phyloP scores from a whole-genome alignment of 495 filamentous ascomycete species.

The Lophium mytilinum region DNA sequence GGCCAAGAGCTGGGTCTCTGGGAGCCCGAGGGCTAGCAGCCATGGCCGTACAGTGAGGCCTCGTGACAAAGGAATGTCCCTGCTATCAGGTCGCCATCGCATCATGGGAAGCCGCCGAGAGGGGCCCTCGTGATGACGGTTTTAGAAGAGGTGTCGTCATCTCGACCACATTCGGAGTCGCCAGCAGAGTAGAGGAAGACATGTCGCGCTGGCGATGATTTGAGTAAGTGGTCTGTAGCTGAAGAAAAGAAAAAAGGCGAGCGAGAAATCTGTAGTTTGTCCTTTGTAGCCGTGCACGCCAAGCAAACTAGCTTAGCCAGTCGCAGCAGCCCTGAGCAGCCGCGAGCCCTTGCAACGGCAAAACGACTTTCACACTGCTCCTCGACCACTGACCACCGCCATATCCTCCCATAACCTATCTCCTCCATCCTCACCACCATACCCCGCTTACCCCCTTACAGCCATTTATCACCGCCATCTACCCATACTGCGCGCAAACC shows the following conservation, averaged over 20 bases:
- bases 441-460: background rate
- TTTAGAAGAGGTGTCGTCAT: conserved; percentile 75
- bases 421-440: background rate
- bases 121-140: conserved; percentile 96
- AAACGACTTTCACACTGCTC: background rate
- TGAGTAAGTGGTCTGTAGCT: conserved; percentile 77
- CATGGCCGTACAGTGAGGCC: conserved; percentile 7
- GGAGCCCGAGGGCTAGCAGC: conserved; percentile 3
- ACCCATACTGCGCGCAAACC: background rate
- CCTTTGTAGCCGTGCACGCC: background rate
- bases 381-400: background rate
- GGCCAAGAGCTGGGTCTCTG: background rate
- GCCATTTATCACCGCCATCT: background rate
- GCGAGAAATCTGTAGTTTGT: conserved; percentile 18
- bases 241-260: conserved; percentile 36
- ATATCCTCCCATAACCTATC: too few relatives aligned
- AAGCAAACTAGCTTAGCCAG: too few relatives aligned
- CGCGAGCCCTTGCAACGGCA: background rate
- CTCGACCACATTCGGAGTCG: conserved; percentile 87
- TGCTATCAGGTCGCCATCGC: conserved; percentile 94
- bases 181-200: conserved; percentile 56
- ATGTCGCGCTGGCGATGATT: conserved; percentile 73
- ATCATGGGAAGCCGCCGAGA: conserved; percentile 75
- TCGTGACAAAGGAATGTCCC: conserved; percentile 48
- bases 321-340: too few relatives aligned